Conservation (phyloP, 1,284 basidiomycete species). For the Athelia psychrophila region DNA sequence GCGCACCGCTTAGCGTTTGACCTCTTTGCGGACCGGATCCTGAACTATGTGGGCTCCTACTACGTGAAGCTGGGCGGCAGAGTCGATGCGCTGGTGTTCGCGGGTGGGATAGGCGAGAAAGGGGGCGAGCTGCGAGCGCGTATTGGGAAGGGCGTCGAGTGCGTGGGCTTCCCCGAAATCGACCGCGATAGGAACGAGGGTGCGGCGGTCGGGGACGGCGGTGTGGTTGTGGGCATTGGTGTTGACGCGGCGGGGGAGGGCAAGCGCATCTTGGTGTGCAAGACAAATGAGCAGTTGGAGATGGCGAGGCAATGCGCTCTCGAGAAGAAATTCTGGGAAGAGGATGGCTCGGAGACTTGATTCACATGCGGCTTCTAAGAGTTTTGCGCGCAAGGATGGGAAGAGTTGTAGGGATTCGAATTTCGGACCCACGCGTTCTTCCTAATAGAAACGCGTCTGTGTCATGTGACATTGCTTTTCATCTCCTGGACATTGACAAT, state of each 20-base stretch:
- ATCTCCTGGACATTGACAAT: too few species aligned
- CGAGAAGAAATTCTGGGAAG: conserved; percentile 36
- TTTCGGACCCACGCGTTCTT: too few species aligned
- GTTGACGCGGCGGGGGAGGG: conserved; percentile 18
- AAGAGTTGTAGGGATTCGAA: too few species aligned
- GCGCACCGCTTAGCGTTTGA: conserved; percentile 62
- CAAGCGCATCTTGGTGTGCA: conserved; percentile 51
- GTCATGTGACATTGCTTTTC: too few species aligned
- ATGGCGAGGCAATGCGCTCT: conserved; percentile 59
- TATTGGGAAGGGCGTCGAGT: conserved; percentile 49
- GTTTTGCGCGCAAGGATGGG: too few species aligned
- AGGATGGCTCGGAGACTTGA: too few species aligned
- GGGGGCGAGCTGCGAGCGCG: conserved; percentile 58
- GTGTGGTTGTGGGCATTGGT: conserved; percentile 46
- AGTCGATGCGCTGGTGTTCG: conserved; percentile 81
- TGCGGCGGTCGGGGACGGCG: conserved; percentile 25
- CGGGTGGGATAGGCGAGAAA: conserved; percentile 84
- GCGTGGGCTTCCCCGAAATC: conserved; percentile 62
- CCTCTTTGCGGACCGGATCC: conserved; percentile 72
- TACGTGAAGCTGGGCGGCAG: conserved; percentile 63
- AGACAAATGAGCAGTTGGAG: conserved; percentile 70
- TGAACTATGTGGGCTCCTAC: conserved; percentile 73
- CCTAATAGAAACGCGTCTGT: too few species aligned
- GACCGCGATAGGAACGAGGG: conserved; percentile 36
- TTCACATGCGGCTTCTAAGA: too few species aligned